A percentile compares a stretch with the other conserved stretches of the same genome.
These are phyloP conservation scores for Jatropha curcas DNA, from an alignment of 345 rosid species.

Conservation along the genomic window DNA sequence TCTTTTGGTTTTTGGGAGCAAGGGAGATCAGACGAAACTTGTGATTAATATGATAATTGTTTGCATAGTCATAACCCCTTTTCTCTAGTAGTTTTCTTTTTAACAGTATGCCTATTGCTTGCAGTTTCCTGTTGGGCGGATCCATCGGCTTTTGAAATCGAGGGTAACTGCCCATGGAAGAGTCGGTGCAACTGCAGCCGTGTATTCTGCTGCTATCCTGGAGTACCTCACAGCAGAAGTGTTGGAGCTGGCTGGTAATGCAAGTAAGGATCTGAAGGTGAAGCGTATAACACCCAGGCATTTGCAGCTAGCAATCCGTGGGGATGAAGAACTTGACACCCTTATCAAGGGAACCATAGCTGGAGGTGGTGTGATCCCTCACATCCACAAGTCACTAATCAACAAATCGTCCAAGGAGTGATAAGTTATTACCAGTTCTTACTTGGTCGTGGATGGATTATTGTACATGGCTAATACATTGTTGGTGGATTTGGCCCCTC, in stretches of 20 bases:
- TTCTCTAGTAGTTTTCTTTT: neutral
- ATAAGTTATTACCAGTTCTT: neutral
- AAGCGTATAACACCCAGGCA: constrained; percentile 34
- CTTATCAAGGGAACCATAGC: constrained; percentile 28
- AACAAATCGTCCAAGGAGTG: constrained; percentile 30
- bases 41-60: neutral
- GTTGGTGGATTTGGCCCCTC: neutral
- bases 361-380: constrained; percentile 31
- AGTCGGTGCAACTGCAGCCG: constrained; percentile 38
- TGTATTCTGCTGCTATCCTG: constrained; percentile 26
- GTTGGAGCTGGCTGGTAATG: constrained; percentile 33
- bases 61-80: neutral
- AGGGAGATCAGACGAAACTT: neutral
- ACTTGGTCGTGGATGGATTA: neutral
- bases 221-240: constrained; percentile 34
- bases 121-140: constrained; percentile 30
- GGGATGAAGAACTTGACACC: constrained; percentile 35
- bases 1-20: too few species aligned
- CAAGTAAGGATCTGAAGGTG: constrained; percentile 37
- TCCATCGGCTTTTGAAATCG: constrained; percentile 27
- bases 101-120: neutral
- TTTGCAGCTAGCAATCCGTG: constrained; percentile 33
- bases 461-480: neutral
- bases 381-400: constrained; percentile 35
- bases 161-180: constrained; percentile 35